phyloP scores from a whole-genome alignment of 768 basidiomycete genomes.

The Serendipita sp. region DNA sequence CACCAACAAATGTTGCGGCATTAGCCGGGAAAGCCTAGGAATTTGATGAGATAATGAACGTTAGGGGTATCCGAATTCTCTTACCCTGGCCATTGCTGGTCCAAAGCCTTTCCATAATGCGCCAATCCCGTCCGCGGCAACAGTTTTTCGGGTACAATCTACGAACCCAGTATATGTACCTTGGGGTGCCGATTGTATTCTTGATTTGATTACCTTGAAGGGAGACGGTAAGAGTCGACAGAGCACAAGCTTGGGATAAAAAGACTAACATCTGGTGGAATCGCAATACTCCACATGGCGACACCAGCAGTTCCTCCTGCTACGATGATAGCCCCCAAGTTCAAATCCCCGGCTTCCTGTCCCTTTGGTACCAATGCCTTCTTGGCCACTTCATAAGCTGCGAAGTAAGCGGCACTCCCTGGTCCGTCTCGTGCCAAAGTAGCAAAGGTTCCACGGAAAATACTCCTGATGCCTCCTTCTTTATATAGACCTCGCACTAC shows the following conservation, averaged over 20 bases:
- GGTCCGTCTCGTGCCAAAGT: constrained; percentile 91
- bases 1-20: constrained; percentile 86
- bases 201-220: constrained; percentile 77
- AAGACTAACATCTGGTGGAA: constrained; percentile 82
- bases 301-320: constrained; percentile 92
- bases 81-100: constrained; percentile 83
- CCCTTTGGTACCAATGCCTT: constrained; percentile 67
- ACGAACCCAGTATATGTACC: constrained; percentile 92
- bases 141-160: constrained; percentile 84
- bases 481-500: constrained; percentile 80
- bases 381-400: constrained; percentile 90
- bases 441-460: constrained; percentile 86
- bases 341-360: constrained; percentile 61
- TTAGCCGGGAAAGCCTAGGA: constrained; percentile 88
- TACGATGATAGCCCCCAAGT: constrained; percentile 70
- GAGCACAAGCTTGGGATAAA: constrained; percentile 4
- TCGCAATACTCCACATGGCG: constrained; percentile 96
- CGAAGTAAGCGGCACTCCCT: constrained; percentile 94
- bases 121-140: constrained; percentile 67
- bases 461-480: constrained; percentile 81
- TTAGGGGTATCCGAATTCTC: constrained; percentile 14
- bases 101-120: constrained; percentile 97
- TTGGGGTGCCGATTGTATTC: constrained; percentile 88
- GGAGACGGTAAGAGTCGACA: not conserved
- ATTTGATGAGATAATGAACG: not conserved